Evolutionary conservation across 768 basidiomycete species (phyloP), one percentile per base, ranked within the genome.

Genomic region (Plicaturopsis crispa): DNA sequence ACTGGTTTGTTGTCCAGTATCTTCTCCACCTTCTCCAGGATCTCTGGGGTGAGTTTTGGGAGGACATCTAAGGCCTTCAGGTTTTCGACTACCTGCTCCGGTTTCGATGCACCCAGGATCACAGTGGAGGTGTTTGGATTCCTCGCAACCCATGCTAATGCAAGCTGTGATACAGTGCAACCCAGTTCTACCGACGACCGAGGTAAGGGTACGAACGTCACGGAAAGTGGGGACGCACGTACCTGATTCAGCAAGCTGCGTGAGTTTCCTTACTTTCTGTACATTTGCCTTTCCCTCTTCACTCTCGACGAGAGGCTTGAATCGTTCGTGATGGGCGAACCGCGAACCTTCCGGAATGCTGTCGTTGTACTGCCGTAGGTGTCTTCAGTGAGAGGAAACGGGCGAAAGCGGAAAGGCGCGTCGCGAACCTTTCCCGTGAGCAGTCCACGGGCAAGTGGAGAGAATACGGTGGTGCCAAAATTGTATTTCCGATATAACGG

Each of bases 401-500:
- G n/a, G n/a, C n/a, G n/a, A n/a, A n/a, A n/a, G n/a, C n/a, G n/a
- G n/a, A n/a, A n/a, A n/a, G n/a, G n/a, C n/a, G n/a, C n/a, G n/a
- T n/a, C n/a, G n/a, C n/a, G n/a, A 45, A 75, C 80, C 67, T 88
- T 87, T 36, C 86, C 87, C 7, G 85, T 89, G 17, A 89, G 69
- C 34, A 89, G 46, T 35, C 87, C 88, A 14, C 68, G 62, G 14
- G 76, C 76, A 23, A 91, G 77, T 10, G 83, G 72, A 2, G 80
- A 84, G 63, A 72, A 92, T 12, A 81, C 78, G 11, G 82, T 89
- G 0, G 77, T 81, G 20, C 82, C 78, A 33, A 75, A 58, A 6
- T 66, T 65, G 53, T 86, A 81, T 50, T 83, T 80, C 49, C 68
- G 61, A 61, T 84, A 87, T 28, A 84, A 54, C 8, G 72, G 72